Base-by-base conservation (phyloP, 2,329 filamentous ascomycete species). In the Ustilaginoidea virens region DNA sequence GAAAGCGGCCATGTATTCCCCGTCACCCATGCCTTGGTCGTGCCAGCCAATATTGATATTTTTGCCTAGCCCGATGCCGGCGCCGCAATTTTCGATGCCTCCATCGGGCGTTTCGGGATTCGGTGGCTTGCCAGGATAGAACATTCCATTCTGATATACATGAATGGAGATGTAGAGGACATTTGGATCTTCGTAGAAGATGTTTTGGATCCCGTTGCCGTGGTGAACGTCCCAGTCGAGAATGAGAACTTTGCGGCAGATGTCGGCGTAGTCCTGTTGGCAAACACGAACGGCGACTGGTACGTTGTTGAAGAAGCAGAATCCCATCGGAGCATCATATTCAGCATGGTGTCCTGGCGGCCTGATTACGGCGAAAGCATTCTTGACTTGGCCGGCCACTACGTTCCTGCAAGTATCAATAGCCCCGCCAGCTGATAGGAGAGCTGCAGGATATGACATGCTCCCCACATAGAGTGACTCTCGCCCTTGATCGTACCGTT, bases 231-330 rank as follows among this genome's bases (percentile, higher is more conserved):
- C 81, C 81, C 90, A 98, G 48, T 98, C 90, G 6, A 98, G 61
- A 39, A 98, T 90, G 31, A 98, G 55, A 13, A 98, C 71, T 53
- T 92, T 96, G 32, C 83, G 74, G 46, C 87, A 94, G 7, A 59
- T 58, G 4, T 87, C 71, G 2, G 80, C 80, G 40, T 80, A 90
- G 34, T 85, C 74, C 30, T 66, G 60, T 48, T 93, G 85, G 47
- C 86, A 94, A 9, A 86, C 80, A 34, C 73, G 78, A n/a, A 85
- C 77, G 2, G 86, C 87, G 33, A 98, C 80, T 13, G 82, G 85
- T 3, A 96, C 90, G 45, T 98, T 98, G 58, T 98, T 94, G 59
- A 96, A 96, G 34, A 96, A 70, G 50, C 90, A 98, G 47, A 98
- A 98, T 0, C 90, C 90, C 67, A 93, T 90, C 1, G 87, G 71